These are phyloP conservation scores for Xylogone sp. DNA, from an alignment of 2,329 filamentous ascomycete species.

Conservation along the genomic window DNA sequence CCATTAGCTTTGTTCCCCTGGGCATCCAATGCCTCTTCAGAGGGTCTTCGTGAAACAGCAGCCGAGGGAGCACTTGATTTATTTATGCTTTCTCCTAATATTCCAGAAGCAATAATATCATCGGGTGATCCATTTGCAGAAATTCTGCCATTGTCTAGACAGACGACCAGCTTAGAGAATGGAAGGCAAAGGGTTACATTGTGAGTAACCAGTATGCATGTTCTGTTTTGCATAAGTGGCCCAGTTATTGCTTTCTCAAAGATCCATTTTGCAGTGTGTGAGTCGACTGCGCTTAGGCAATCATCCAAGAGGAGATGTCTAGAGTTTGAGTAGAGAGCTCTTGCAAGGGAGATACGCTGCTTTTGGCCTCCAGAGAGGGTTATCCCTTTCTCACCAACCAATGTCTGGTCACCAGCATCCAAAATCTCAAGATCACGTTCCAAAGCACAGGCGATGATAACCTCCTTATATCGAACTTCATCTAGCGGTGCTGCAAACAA, in stretches of 20 bases:
- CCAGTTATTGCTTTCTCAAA: constrained; percentile 91
- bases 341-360: constrained; percentile 93
- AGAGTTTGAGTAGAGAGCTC: constrained; percentile 93
- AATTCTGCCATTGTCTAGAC: constrained; percentile 83
- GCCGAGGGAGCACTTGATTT: constrained; percentile 71
- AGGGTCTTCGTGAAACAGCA: constrained; percentile 68
- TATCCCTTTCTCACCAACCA: constrained; percentile 96
- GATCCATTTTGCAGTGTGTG: constrained; percentile 97
- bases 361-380: constrained; percentile 96
- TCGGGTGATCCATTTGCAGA: constrained; percentile 70
- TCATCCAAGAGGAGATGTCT: constrained; percentile 90
- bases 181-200: constrained; percentile 88
- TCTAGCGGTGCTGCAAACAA: constrained; percentile 81
- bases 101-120: constrained; percentile 81
- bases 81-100: constrained; percentile 78
- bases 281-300: constrained; percentile 93
- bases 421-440: constrained; percentile 90
- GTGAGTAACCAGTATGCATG: constrained; percentile 93
- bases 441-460: constrained; percentile 86
- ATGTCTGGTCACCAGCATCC: constrained; percentile 85
- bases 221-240: constrained; percentile 81
- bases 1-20: constrained; percentile 40
- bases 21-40: constrained; percentile 48
- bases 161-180: constrained; percentile 73
- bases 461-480: constrained; percentile 77